phyloP scores from a whole-genome alignment of 2,329 filamentous ascomycete genomes.

The Graphilbum ipis-grandicollis region DNA sequence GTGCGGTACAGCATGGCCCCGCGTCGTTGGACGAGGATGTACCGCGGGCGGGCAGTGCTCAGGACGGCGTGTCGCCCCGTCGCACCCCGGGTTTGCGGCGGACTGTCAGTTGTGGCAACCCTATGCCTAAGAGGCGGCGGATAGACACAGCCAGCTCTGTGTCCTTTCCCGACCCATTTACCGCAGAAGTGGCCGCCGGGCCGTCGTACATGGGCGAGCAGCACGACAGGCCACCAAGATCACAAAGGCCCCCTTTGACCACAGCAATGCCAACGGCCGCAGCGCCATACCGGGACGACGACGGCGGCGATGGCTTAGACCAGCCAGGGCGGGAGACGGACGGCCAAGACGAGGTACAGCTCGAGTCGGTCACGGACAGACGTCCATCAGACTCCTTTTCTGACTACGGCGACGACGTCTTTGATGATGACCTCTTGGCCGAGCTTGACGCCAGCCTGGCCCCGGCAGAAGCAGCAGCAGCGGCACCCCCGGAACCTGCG shows the following conservation, averaged over 20 bases:
- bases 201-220: too few relatives aligned
- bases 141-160: conserved; percentile 20
- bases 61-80: conserved; percentile 17
- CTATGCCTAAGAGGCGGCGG: conserved; percentile 56
- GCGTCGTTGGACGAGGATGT: background rate
- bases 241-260: too few relatives aligned
- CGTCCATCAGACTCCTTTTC: conserved; percentile 14
- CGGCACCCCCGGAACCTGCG: background rate
- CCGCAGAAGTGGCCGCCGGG: too few relatives aligned
- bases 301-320: too few relatives aligned
- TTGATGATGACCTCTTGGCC: conserved; percentile 40
- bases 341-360: too few relatives aligned
- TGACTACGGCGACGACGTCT: conserved; percentile 36
- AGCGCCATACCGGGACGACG: too few relatives aligned
- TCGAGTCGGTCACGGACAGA: too few relatives aligned
- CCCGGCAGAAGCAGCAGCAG: background rate
- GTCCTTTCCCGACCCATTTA: too few relatives aligned
- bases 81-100: conserved; percentile 28
- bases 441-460: conserved; percentile 29
- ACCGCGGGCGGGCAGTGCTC: conserved; percentile 12
- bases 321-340: too few relatives aligned
- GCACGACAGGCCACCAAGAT: too few relatives aligned
- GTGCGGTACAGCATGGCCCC: background rate
- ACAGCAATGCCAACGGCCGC: too few relatives aligned
- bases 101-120: conserved; percentile 49